Evolutionary conservation across 2,329 filamentous ascomycete genomes (phyloP).

Genomic region (Aspergillus ochraceoroseus): DNA sequence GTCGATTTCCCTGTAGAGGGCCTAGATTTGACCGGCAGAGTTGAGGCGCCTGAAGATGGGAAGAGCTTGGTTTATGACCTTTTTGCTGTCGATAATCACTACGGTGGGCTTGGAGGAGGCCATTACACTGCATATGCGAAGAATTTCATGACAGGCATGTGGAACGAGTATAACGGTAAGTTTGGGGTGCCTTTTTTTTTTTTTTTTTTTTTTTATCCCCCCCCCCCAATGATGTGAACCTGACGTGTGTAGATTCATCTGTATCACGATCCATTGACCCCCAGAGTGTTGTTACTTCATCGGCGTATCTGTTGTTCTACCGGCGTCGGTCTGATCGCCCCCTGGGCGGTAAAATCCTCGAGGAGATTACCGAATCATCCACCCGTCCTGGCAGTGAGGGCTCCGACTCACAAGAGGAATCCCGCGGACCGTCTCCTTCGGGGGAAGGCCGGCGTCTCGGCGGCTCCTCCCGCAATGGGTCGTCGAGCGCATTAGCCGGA

Average conservation of each 20-base stretch:
- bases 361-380: conserved; percentile 63
- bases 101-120: conserved; percentile 84
- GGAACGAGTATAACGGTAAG: conserved; percentile 95
- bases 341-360: conserved; percentile 72
- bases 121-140: conserved; percentile 95
- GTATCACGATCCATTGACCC: conserved; percentile 60
- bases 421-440: conserved; percentile 50
- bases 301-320: conserved; percentile 94
- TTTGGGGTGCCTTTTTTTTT: no score
- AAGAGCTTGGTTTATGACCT: conserved; percentile 86
- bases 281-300: conserved; percentile 61
- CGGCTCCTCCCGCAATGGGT: conserved; percentile 83
- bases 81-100: conserved; percentile 94
- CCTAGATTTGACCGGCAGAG: conserved; percentile 72
- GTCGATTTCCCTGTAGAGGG: conserved; percentile 90
- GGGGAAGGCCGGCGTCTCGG: conserved; percentile 85
- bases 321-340: conserved; percentile 71
- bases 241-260: conserved; percentile 76
- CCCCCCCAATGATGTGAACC: no score
- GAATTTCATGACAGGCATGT: conserved; percentile 81
- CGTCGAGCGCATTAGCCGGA: conserved; percentile 80
- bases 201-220: no score
- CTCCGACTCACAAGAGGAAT: conserved; percentile 41
- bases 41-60: conserved; percentile 72
- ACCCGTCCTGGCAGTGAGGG: conserved; percentile 50